Evolutionary conservation across 805 yeast species (phyloP), one percentile per base, ranked within the genome.

Genomic region (Yarrowia divulgata): DNA sequence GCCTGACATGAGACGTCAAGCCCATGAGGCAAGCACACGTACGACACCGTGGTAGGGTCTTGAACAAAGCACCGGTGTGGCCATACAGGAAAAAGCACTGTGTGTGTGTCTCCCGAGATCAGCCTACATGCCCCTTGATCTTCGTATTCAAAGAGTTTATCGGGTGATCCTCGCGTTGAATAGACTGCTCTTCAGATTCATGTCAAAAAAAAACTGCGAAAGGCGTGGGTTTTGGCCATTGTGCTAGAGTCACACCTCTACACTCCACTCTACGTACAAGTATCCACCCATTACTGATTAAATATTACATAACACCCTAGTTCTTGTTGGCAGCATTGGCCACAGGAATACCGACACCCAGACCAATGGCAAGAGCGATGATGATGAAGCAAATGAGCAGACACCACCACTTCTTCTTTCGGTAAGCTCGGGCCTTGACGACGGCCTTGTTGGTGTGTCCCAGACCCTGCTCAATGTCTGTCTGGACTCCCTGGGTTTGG

Each of bases 391-490:
- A 40, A 12, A 91, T 88, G 80, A 88, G 81, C 76, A 86, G 83
- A 78, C 97, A 90, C 88, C 95, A 90, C 84, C 91, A 86, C 83
- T 87, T 93, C 88, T 92, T 92, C 79, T 83, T 91, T 84, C 99
- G 88, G 68, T 97, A 96, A 76, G 90, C 89, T 79, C 88, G 87
- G 68, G 98, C 98, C 78, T 87, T 86, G 73, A 85, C 87, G 70
- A 91, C 93, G 29, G 99, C 99, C 79, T 90, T 89, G 77, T 89
- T 87, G 64, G 97, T 93, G 79, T 95, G 97, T 29, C 95, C 97
- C 48, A 93, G 91, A 79, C 98, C 99, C 78, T 89, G 88, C 82
- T 93, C 97, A 74, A 95, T 88, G 78, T 95, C 96, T 71, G 86
- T 88, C 80, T 93, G 97, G 35, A 97, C 98, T 69, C 83, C 85